Conservation (phyloP, 1,284 basidiomycete species). For the Fomitopsis schrenkii region DNA sequence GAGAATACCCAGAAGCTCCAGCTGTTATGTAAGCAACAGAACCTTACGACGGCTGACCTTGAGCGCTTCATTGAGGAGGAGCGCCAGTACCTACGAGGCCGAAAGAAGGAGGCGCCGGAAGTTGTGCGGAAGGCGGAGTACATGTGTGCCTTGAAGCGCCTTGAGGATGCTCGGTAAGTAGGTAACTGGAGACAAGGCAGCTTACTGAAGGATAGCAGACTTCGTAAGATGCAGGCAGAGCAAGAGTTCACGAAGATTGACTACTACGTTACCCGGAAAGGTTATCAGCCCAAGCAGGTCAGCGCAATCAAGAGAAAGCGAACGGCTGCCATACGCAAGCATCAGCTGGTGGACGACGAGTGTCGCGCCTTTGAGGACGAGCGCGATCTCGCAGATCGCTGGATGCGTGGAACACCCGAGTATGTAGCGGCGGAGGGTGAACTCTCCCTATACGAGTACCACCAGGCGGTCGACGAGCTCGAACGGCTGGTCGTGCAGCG, state of each 20-base stretch:
- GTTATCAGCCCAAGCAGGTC: no score
- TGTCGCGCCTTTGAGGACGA: neutral
- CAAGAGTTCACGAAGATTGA: no score
- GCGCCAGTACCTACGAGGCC: neutral
- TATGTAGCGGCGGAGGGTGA: neutral
- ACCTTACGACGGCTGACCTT: slow-evolving; percentile 11
- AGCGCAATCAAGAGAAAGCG: no score
- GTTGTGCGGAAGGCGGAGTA: neutral
- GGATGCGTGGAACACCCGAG: no score
- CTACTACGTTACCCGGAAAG: no score
- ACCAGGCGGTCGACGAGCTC: slow-evolving; percentile 15
- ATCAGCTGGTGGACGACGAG: no score
- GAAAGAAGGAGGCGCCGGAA: neutral
- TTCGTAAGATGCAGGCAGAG: neutral
- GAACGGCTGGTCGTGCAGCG: slow-evolving; percentile 21
- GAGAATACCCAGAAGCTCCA: slow-evolving; percentile 6
- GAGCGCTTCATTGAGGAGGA: slow-evolving; percentile 12
- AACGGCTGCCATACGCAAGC: no score
- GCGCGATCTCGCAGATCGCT: neutral
- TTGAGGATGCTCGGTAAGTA: neutral
- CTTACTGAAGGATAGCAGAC: neutral
- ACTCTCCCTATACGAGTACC: slow-evolving; percentile 11
- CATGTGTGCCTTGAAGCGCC: neutral
- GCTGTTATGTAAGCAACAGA: neutral
- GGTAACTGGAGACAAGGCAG: neutral